Conservation (phyloP, 2,329 filamentous ascomycete species). For the Teratosphaeria destructans region DNA sequence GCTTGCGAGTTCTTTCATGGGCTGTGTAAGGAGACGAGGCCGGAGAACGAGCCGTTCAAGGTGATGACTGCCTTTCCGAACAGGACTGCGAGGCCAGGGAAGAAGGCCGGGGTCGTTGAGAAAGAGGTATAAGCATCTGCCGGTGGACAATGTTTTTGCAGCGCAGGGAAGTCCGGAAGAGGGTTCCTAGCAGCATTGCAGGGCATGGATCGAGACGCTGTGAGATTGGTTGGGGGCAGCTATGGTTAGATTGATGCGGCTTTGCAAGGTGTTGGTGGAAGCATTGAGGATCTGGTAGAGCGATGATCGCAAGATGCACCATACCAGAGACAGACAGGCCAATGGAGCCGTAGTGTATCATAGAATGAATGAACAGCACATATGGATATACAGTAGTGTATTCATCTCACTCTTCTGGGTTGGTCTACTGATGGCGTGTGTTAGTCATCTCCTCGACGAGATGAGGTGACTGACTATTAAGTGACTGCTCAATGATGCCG, state of each 20-base stretch:
- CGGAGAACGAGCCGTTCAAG: slow-evolving; percentile 1
- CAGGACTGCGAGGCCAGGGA: neutral
- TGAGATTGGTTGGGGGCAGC: neutral
- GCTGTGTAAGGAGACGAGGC: slow-evolving; percentile 17
- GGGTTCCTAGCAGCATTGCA: too few relatives aligned
- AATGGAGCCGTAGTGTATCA: neutral
- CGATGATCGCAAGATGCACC: neutral
- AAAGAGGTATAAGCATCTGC: neutral
- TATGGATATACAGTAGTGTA: too few relatives aligned
- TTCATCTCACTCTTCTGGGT: too few relatives aligned
- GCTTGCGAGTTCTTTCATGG: slow-evolving; percentile 34
- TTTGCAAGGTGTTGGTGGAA: neutral
- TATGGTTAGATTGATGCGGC: neutral
- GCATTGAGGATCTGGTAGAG: neutral
- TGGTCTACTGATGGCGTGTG: too few relatives aligned
- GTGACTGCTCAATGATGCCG: too few relatives aligned
- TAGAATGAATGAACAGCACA: neutral
- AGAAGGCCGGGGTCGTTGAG: neutral
- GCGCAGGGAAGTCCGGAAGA: neutral
- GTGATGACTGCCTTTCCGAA: neutral
- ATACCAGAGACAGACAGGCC: neutral
- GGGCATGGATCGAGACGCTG: neutral
- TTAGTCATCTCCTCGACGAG: too few relatives aligned
- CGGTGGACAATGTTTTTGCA: neutral
- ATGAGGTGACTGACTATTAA: too few relatives aligned